Conservation (phyloP, 805 yeast genomes). For the Clavispora phyllophila region DNA sequence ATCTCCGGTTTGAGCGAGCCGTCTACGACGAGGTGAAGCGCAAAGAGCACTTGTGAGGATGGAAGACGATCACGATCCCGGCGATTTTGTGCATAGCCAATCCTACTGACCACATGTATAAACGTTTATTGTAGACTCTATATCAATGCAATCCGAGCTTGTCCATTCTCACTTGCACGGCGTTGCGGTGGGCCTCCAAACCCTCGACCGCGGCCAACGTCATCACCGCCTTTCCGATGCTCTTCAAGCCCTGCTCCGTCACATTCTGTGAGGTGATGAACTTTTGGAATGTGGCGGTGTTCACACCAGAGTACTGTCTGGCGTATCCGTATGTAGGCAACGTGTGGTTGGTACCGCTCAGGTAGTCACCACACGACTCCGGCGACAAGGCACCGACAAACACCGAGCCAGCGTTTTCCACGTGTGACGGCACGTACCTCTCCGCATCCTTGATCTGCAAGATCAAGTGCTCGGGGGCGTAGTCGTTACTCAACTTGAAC, state of each 20-base stretch:
- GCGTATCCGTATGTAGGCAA: conserved; percentile 98
- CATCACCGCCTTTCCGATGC: conserved; percentile 96
- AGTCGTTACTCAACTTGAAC: conserved; percentile 76
- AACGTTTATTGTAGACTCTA: neutral
- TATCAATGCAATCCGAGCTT: conserved; percentile 50
- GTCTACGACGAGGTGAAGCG: conserved; percentile 6
- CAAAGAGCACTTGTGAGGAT: neutral
- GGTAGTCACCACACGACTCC: conserved; percentile 97
- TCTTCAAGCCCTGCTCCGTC: conserved; percentile 74
- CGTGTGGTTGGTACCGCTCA: conserved; percentile 97
- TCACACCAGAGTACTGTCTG: conserved; percentile 94
- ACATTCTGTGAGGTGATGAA: conserved; percentile 92
- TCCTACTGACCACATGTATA: too few relatives aligned
- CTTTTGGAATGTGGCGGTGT: conserved; percentile 92
- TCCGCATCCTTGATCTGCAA: conserved; percentile 81
- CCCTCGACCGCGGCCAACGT: conserved; percentile 95
- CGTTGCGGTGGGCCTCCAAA: conserved; percentile 93
- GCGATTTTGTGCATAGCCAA: too few relatives aligned
- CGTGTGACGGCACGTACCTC: conserved; percentile 58
- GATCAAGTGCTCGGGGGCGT: conserved; percentile 98
- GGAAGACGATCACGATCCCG: too few relatives aligned
- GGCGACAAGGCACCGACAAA: conserved; percentile 97
- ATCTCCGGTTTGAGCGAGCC: conserved; percentile 10
- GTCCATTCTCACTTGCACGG: conserved; percentile 91
- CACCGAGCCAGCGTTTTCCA: conserved; percentile 92